Conservation (phyloP, 2,329 filamentous ascomycete genomes). For the Venturia nashicola region DNA sequence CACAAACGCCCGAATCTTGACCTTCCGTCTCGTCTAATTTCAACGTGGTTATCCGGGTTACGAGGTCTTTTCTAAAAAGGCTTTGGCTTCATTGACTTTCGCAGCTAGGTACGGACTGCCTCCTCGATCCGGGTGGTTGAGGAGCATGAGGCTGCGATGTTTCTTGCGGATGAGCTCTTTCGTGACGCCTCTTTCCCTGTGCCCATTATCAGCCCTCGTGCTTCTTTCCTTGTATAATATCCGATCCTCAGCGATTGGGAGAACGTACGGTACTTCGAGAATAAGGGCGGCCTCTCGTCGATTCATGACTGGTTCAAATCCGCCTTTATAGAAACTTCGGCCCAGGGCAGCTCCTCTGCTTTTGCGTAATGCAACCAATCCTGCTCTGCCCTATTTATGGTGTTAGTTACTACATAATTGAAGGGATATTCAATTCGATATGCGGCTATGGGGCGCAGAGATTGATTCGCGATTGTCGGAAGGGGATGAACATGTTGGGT, state of each 20-base stretch:
- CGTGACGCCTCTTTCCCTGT: constrained; percentile 71
- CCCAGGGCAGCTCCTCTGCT: constrained; percentile 67
- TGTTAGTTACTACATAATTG: not conserved
- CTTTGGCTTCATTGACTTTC: constrained; percentile 98
- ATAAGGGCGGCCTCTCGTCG: constrained; percentile 84
- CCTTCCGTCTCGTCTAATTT: not conserved
- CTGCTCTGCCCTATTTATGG: constrained; percentile 65
- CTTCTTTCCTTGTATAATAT: not conserved
- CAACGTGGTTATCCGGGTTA: not conserved
- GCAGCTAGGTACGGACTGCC: constrained; percentile 93
- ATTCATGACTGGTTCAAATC: constrained; percentile 95
- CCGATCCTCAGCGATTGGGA: not conserved
- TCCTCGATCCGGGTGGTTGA: constrained; percentile 95
- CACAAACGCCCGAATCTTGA: not conserved
- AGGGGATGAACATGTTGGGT: not conserved
- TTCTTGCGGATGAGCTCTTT: constrained; percentile 94
- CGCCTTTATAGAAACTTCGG: constrained; percentile 93
- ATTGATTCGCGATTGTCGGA: not conserved
- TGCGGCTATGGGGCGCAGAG: not conserved
- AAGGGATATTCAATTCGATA: not conserved
- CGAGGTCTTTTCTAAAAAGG: constrained; percentile 67
- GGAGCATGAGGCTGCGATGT: constrained; percentile 87
- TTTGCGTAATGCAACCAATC: constrained; percentile 75
- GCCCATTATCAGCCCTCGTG: not conserved
- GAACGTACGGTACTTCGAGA: constrained; percentile 68